Base-by-base conservation (phyloP, 2,329 filamentous ascomycete species). In the Fusarium floridanum region DNA sequence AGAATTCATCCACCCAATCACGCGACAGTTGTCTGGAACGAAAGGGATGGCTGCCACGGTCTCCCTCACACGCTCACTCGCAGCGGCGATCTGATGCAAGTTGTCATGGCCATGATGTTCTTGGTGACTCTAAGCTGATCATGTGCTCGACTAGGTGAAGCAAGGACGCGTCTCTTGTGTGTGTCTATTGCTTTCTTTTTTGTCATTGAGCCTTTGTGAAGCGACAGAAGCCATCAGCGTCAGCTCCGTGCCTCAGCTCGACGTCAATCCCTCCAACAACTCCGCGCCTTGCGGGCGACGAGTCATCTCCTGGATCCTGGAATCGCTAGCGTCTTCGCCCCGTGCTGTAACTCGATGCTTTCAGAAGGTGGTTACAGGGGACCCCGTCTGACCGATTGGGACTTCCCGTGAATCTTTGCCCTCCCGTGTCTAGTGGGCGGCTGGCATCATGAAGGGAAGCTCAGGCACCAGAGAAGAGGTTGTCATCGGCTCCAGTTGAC, bases 331-430 rank as follows among this genome's bases (percentile, higher is more conserved):
- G 59, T 43, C 29, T 20, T 55, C 20, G 43, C 37, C 43, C 34
- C 36, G 64, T 57, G 34, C 68, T 78, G 72, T 75, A 70, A 61
- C 66, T 70, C 65, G 60, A 75, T 71, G 64, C 55, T 71, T 76
- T 67, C 22, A 71, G 74, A 66, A 68, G 55, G 61, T 41, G 37
- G n/a, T 61, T 55, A 56, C 75, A 78, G 62, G 70, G 75, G 67
- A 27, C 24, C 20, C 50, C 61, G 11, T 43, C 63, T 45, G 60
- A 43, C 69, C 66, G 56, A 71, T 70, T 67, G 59, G 66, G 12
- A 55, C 17, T 43, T 16, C 43, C 36, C 48, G 32, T 50, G 61
- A 75, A 64, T 63, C 56, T 6, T 56, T 56, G 27, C 64, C 14
- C 10, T 55, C n/a, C 37, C 6, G 29, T 34, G 8, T 50, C 37